Percentiles rank a stretch among this genome's conserved stretches.
Conservation (phyloP, 768 basidiomycete species). For the Termitomyces bulborhizus region DNA sequence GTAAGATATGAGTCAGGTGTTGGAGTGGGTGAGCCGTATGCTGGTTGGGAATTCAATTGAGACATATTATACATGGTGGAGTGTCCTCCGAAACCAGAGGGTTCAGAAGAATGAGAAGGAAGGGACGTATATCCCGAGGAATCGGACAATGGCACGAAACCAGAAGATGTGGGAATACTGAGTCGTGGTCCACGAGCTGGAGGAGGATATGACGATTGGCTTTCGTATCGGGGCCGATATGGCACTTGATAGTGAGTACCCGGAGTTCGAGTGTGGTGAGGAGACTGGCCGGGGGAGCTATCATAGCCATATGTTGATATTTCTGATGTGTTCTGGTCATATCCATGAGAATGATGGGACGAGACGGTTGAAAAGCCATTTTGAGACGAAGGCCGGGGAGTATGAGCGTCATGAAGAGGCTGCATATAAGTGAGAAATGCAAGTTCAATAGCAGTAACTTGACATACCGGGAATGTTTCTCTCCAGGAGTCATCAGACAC, state of each 20-base stretch:
- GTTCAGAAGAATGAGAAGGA: slow-evolving; percentile 37
- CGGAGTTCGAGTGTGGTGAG: slow-evolving; percentile 22
- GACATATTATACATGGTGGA: slow-evolving; percentile 26
- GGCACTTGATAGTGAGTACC: slow-evolving; percentile 24
- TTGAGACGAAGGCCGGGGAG: slow-evolving; percentile 29
- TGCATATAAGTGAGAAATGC: slow-evolving; percentile 13
- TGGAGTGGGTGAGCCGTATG: slow-evolving; percentile 22
- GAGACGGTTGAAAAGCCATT: slow-evolving; percentile 25
- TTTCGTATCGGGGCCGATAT: slow-evolving; percentile 35
- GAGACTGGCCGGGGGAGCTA: slow-evolving; percentile 29
- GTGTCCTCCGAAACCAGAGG: slow-evolving; percentile 6
- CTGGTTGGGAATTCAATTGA: slow-evolving; percentile 26
- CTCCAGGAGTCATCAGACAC: slow-evolving; percentile 44
- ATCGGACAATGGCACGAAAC: slow-evolving; percentile 54
- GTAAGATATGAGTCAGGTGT: slow-evolving; percentile 16
- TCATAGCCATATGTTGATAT: slow-evolving; percentile 34
- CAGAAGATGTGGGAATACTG: slow-evolving; percentile 60
- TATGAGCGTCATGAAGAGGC: slow-evolving; percentile 30
- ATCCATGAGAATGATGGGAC: slow-evolving; percentile 27
- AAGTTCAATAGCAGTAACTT: not conserved
- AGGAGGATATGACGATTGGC: slow-evolving; percentile 28
- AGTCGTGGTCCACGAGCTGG: slow-evolving; percentile 52
- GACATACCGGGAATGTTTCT: slow-evolving; percentile 54
- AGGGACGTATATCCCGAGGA: slow-evolving; percentile 33
- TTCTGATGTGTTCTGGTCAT: slow-evolving; percentile 33